Base-by-base conservation (phyloP, 441 rosid species). In the Pelargonium australe region DNA sequence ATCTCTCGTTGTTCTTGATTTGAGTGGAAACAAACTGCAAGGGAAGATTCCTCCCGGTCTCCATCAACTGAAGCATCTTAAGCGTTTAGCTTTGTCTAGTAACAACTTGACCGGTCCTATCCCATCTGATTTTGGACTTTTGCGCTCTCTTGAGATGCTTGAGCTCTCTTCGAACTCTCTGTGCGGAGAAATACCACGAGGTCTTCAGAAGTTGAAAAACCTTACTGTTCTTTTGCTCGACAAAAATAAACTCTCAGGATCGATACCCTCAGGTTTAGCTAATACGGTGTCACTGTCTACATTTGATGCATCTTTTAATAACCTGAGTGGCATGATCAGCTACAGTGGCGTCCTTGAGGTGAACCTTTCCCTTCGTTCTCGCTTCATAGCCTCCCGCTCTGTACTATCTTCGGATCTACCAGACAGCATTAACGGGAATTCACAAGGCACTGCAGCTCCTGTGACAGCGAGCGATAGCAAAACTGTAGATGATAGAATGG, bases 121-220 rank as follows among this genome's bases (percentile, higher is more conserved):
- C 40, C 89, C 89, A 45, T 57, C 76, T 23, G 78, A 74, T 64
- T 70, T 87, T 62, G 86, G 81, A 17, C 73, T 71, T 69, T 64
- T 82, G 64, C 72, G 7, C 71, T 72, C 79, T 71, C 72, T 87
- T 63, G 76, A 77, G 68, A 75, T 76, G 65, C 72, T 85, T 69
- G 88, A 85, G 65, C 84, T 85, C 63, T 85, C 88, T 72, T 82
- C 84, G 45, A 87, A 84, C 71, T 77, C 77, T 69, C 82, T 87
- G 7, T 80, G 82, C 37, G 88, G 85, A 16, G 79, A 80, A 76
- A 87, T 85, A 70, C 85, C 89, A 49, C 63, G 60, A 3, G 72
- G 58, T 67, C 76, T 87, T 70, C 80, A 70, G 68, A 82, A 75
- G 68, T 74, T 87, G 76, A 83, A 68, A 68, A 78, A 80, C 55